Percentiles rank a stretch among this genome's conserved stretches.
These are phyloP conservation scores for Podila clonocystis DNA, from an alignment of 192 early-diverging fungal genomes.

Conservation along the genomic window DNA sequence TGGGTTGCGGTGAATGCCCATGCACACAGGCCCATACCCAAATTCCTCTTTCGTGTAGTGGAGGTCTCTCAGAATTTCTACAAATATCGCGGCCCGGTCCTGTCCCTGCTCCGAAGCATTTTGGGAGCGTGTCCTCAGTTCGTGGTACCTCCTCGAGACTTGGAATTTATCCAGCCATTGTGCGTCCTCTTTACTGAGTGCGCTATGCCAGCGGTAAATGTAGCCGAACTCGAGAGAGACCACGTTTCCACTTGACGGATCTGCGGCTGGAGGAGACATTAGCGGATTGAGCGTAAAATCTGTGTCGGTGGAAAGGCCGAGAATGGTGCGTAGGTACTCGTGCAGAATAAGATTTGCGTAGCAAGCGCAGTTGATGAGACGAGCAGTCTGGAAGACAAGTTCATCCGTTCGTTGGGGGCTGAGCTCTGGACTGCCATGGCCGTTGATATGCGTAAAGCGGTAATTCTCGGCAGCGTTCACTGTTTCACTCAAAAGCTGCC, in stretches of 20 bases:
- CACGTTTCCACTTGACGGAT: conserved; percentile 51
- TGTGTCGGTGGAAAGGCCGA: conserved; percentile 30
- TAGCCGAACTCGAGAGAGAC: conserved; percentile 56
- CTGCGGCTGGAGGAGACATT: conserved; percentile 6
- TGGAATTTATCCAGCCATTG: conserved; percentile 43
- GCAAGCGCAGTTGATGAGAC: conserved; percentile 57
- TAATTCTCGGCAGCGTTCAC: conserved; percentile 47
- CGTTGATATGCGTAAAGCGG: conserved; percentile 18
- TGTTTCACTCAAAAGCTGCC: conserved; percentile 46
- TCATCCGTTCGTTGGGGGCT: conserved; percentile 42
- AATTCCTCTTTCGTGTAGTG: no score
- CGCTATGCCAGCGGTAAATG: conserved; percentile 60
- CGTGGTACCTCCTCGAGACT: background rate
- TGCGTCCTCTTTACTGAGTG: conserved; percentile 50
- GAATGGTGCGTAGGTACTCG: conserved; percentile 58
- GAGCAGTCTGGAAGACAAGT: conserved; percentile 60
- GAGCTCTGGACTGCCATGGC: conserved; percentile 12
- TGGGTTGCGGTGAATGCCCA: no score
- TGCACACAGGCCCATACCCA: no score
- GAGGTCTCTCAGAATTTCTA: no score
- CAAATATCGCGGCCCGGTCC: no score
- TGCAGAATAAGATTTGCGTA: conserved; percentile 55
- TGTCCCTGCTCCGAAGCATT: no score
- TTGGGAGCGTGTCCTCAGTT: no score
- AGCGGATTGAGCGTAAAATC: conserved; percentile 49